A percentile compares a stretch with the other conserved stretches of the same genome.
Conservation (phyloP, 345 rosid species). For the thale cress (Arabidopsis thaliana) region DNA sequence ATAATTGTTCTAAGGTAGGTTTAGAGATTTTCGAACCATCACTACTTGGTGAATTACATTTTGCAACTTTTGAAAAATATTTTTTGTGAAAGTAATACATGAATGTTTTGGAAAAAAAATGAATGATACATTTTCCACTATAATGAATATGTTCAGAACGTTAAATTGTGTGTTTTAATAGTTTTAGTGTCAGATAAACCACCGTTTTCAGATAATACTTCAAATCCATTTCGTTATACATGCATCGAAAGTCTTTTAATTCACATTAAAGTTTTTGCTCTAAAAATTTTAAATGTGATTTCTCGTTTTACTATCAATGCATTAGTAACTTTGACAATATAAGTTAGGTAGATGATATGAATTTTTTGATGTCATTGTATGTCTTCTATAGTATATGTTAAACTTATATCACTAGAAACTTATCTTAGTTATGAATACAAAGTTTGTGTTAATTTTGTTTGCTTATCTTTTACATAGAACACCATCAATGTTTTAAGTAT, state of each 20-base stretch:
- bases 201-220: neutral
- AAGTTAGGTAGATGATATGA: neutral
- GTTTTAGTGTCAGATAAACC: neutral
- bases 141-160: neutral
- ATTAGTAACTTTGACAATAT: neutral
- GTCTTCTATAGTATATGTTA: neutral
- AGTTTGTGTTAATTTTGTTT: constrained; percentile 1
- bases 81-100: neutral
- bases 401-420: neutral
- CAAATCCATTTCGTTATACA: neutral
- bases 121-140: neutral
- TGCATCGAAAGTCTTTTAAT: neutral
- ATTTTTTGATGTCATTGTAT: too few species aligned
- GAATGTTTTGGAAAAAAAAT: too few species aligned
- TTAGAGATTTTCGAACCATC: neutral
- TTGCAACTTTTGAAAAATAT: neutral
- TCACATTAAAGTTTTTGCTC: neutral
- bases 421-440: neutral
- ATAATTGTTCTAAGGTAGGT: neutral
- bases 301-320: neutral
- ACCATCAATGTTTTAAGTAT: neutral
- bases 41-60: neutral
- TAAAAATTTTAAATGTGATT: neutral
- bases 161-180: neutral
- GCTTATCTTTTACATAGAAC: constrained; percentile 16